These are phyloP conservation scores for Dalbergia cultrata DNA, from an alignment of 306 rosid genomes.

Conservation along the genomic window DNA sequence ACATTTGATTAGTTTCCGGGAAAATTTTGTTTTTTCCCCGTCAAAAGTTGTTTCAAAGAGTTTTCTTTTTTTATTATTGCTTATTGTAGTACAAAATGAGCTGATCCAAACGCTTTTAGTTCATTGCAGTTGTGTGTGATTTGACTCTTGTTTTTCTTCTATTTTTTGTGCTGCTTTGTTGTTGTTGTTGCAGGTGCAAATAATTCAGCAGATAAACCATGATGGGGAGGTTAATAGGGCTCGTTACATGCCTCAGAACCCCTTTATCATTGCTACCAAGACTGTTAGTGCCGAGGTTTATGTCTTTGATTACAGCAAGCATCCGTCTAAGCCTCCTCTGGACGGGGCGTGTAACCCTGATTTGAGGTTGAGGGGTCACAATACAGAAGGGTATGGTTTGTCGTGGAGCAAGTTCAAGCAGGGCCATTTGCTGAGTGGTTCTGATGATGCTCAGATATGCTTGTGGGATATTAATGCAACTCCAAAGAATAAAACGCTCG, in stretches of 20 bases:
- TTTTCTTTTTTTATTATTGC: too few relatives aligned
- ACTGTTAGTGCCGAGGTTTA: conserved; percentile 92
- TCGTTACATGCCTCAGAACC: conserved; percentile 94
- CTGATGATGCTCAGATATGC: conserved; percentile 99
- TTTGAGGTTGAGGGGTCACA: conserved; percentile 89
- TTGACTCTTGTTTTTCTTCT: too few relatives aligned
- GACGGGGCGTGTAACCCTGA: conserved; percentile 98
- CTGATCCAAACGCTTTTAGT: too few relatives aligned
- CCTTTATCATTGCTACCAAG: conserved; percentile 90
- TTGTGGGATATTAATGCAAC: conserved; percentile 91
- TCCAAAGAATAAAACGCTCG: conserved; percentile 81
- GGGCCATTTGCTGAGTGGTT: conserved; percentile 95
- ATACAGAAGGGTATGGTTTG: conserved; percentile 94
- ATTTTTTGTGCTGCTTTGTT: neutral
- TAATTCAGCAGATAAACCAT: conserved; percentile 96
- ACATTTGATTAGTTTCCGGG: too few relatives aligned
- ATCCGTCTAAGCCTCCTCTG: conserved; percentile 95
- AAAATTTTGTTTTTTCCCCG: too few relatives aligned
- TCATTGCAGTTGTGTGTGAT: too few relatives aligned
- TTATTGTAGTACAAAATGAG: too few relatives aligned
- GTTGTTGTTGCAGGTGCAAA: conserved; percentile 67
- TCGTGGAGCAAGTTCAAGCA: conserved; percentile 96
- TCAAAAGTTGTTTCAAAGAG: too few relatives aligned
- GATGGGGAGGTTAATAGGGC: conserved; percentile 99
- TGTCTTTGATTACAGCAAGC: conserved; percentile 95